phyloP scores from a whole-genome alignment of 495 filamentous ascomycete genomes.

The Penicillium arizonense region DNA sequence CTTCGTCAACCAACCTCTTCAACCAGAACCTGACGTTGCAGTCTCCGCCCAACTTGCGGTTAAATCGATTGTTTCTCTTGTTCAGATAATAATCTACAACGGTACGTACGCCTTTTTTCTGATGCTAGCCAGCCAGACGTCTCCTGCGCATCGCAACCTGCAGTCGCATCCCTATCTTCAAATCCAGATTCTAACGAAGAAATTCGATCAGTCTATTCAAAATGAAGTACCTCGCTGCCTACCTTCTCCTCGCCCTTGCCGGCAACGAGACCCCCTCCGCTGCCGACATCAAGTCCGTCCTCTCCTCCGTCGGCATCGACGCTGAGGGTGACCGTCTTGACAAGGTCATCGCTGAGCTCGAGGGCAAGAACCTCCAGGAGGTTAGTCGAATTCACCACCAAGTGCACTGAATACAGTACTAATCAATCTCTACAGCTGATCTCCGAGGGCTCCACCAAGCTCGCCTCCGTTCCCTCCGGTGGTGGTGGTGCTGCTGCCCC shows the following conservation, averaged over 20 bases:
- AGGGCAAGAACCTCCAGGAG: constrained; percentile 97
- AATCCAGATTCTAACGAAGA: constrained; percentile 13
- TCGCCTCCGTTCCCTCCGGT: constrained; percentile 95
- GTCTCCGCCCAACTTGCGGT: constrained; percentile 84
- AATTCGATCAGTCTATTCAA: constrained; percentile 47
- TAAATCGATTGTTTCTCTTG: constrained; percentile 95
- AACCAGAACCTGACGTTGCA: constrained; percentile 71
- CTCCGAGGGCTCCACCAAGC: constrained; percentile 83
- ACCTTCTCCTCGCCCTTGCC: constrained; percentile 91
- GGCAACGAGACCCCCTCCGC: constrained; percentile 90
- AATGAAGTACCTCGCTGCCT: constrained; percentile 99
- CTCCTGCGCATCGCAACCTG: neutral
- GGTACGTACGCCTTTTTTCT: constrained; percentile 19
- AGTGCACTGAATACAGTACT: constrained; percentile 12
- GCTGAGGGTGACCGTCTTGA: constrained; percentile 83
- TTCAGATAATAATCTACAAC: constrained; percentile 48
- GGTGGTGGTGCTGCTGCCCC: constrained; percentile 70
- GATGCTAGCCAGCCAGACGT: neutral
- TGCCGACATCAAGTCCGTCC: constrained; percentile 84
- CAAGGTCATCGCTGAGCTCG: constrained; percentile 83
- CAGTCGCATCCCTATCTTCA: constrained; percentile 6
- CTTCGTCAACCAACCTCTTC: constrained; percentile 30
- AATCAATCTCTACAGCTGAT: constrained; percentile 67
- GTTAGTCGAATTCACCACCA: constrained; percentile 47
- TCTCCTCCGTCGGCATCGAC: constrained; percentile 93